Evolutionary conservation across 345 rosid species (phyloP).

Genomic region (Syzygium jambos): DNA sequence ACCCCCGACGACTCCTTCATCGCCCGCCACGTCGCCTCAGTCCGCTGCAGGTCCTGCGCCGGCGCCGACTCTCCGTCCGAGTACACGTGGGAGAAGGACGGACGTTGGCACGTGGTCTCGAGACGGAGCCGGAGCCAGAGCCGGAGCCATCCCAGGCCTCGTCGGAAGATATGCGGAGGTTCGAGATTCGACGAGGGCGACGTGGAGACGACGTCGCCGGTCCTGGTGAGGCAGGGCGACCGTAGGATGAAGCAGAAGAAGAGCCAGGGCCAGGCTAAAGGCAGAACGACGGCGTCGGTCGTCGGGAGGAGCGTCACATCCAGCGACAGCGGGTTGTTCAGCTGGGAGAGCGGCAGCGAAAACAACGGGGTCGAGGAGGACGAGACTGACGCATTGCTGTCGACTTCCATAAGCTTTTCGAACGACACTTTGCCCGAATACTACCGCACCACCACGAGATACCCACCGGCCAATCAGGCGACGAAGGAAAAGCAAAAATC

Average conservation of each 20-base stretch:
- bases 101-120: neutral
- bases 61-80: neutral
- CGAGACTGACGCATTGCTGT: conserved; percentile 6
- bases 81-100: neutral
- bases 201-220: neutral
- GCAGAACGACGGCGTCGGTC: neutral
- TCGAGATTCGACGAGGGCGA: neutral
- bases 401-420: conserved; percentile 19
- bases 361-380: neutral
- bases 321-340: conserved; percentile 1
- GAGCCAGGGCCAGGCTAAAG: neutral
- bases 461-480: neutral
- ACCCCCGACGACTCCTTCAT: conserved; percentile 20
- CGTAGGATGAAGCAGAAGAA: neutral
- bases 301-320: neutral
- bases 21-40: neutral
- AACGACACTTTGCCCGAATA: conserved; percentile 8
- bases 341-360: neutral
- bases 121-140: neutral
- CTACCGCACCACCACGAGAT: neutral
- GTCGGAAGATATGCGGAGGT: neutral
- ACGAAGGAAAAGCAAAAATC: neutral
- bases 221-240: neutral
- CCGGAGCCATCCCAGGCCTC: neutral
- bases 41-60: neutral